These are phyloP conservation scores for Herpetomonas samuelpessoai DNA, from an alignment of 208 protist species.

Conservation along the genomic window DNA sequence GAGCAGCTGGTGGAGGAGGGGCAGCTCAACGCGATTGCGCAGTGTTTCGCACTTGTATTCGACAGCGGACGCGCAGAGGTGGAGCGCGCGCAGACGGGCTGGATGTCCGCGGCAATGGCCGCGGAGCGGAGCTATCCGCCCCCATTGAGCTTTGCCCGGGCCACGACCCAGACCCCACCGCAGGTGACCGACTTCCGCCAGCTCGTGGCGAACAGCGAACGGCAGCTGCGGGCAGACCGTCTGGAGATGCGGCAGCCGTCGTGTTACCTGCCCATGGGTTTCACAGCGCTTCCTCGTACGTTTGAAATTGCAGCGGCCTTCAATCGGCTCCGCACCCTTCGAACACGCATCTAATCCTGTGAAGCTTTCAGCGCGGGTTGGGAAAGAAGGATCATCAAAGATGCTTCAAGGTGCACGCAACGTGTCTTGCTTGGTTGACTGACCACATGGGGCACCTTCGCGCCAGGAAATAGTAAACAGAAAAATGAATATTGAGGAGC, in stretches of 20 bases:
- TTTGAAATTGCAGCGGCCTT: conserved; percentile 90
- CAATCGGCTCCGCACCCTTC: conserved; percentile 78
- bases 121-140: background rate
- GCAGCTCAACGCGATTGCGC: conserved; percentile 85
- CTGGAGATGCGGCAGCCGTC: conserved; percentile 71
- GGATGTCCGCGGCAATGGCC: background rate
- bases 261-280: conserved; percentile 60
- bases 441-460: no score
- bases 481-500: no score
- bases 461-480: no score
- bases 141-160: background rate
- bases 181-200: conserved; percentile 26
- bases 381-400: no score
- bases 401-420: no score
- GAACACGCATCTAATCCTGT: conserved; percentile 29
- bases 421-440: no score
- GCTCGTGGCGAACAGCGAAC: conserved; percentile 39
- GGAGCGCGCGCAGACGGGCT: conserved; percentile 13
- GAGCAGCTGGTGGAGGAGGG: conserved; percentile 92
- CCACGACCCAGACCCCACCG: background rate
- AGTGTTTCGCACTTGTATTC: conserved; percentile 69
- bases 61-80: conserved; percentile 26
- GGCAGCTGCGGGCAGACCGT: conserved; percentile 20
- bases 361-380: no score
- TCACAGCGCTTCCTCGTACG: conserved; percentile 63